Base-by-base conservation (phyloP, 2,329 filamentous ascomycete genomes). In the Hypoxylon sp. region DNA sequence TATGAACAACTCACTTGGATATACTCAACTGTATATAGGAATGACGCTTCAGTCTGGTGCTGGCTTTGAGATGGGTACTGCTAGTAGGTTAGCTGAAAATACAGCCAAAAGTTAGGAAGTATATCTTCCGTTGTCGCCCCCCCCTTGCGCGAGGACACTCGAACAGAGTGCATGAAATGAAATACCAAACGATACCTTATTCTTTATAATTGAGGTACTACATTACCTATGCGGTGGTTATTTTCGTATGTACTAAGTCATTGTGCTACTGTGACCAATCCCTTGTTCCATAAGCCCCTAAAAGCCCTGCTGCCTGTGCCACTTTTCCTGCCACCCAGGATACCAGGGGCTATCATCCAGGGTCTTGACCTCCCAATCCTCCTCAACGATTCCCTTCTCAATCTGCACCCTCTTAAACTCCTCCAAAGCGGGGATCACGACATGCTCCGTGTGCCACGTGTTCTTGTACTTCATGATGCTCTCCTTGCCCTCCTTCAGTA, bases 381-480 rank as follows among this genome's bases (percentile, higher is more conserved):
- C 78, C 54, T 85, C 81, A 3, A 92, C 81, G 61, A 90, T 29
- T 0, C 90, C 90, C 8, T 81, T 84, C 50, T 86, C 83, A 8
- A 87, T 79, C 79, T 97, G 93, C 77, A 91, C 90, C 47, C 77
- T 80, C 43, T 86, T 86, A 80, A 87, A 96, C 68, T 81, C 75
- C 71, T 88, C 84, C 65, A 96, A 73, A 0, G 83, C 83, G 0
- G 91, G 90, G 51, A 92, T 80, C 0, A 88, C 86, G 0, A 93
- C 84, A 78, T 93, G 90, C 76, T 94, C 89, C 1, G 90, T 88
- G 77, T 94, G 91, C 88, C 90, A 93, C 0, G 90, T 91, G n/a
- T 85, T 88, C 81, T 96, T 96, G 74, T 96, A 96, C 71, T 90
- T 84, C 88, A 94, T 89, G 8, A 95, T 73, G 39, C 78, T 87